Evolutionary conservation across 2,329 filamentous ascomycete genomes (phyloP).

Genomic region (Uncinocarpus reesii): DNA sequence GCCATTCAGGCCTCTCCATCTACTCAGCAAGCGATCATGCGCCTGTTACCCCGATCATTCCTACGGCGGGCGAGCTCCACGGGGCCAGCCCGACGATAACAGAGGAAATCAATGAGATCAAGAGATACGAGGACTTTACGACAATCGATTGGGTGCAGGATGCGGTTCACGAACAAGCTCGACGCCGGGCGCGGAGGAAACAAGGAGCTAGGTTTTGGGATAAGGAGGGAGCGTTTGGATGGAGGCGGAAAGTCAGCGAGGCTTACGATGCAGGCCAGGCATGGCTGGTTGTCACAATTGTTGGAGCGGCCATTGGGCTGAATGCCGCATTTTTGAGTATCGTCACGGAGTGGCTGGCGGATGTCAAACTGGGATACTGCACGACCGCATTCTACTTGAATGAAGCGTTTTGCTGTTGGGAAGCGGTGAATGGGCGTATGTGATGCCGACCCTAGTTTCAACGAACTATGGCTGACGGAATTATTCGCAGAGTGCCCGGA

Average conservation of each 20-base stretch:
- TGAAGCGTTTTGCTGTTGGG: constrained; percentile 97
- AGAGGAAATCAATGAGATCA: constrained; percentile 95
- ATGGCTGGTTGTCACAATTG: constrained; percentile 93
- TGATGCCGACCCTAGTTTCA: neutral
- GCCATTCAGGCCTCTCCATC: constrained; percentile 46
- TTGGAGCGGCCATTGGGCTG: constrained; percentile 79
- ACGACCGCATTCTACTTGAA: constrained; percentile 94
- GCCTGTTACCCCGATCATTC: constrained; percentile 37
- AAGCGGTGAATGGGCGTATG: constrained; percentile 63
- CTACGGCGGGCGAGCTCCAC: constrained; percentile 19
- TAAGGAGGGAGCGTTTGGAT: constrained; percentile 57
- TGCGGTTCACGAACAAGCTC: constrained; percentile 77
- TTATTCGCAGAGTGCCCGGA: constrained; percentile 57
- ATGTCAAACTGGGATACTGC: constrained; percentile 94
- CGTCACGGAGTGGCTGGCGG: constrained; percentile 89
- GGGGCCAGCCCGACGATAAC: constrained; percentile 58
- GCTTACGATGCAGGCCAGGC: constrained; percentile 94
- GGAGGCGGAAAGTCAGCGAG: constrained; percentile 70
- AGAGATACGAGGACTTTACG: constrained; percentile 97
- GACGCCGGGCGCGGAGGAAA: constrained; percentile 64
- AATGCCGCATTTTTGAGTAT: constrained; percentile 93
- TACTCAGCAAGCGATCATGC: constrained; percentile 46
- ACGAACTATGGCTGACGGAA: constrained; percentile 4
- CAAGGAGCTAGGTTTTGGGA: constrained; percentile 64
- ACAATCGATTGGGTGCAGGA: constrained; percentile 98